phyloP scores from a whole-genome alignment of 2,329 filamentous ascomycete genomes.

The Botryotinia convoluta region DNA sequence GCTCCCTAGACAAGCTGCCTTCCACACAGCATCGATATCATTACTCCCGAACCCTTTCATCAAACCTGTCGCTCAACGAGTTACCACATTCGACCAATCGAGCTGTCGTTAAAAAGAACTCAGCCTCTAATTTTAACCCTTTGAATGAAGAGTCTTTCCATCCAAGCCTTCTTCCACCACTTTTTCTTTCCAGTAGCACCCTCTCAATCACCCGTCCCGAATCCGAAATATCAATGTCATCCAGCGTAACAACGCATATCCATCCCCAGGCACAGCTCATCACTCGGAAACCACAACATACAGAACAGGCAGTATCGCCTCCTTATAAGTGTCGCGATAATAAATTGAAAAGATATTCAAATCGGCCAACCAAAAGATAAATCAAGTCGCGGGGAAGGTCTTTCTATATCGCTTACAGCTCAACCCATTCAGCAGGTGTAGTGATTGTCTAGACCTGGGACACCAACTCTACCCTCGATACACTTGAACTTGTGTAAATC shows the following conservation, averaged over 20 bases:
- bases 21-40: neutral
- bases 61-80: conserved; percentile 42
- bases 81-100: conserved; percentile 48
- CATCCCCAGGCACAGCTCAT: conserved; percentile 43
- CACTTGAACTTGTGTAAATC: conserved; percentile 55
- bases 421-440: conserved; percentile 53
- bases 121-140: conserved; percentile 49
- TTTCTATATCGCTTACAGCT: conserved; percentile 61
- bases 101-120: conserved; percentile 50
- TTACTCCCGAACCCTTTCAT: neutral
- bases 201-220: conserved; percentile 48
- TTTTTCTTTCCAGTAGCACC: conserved; percentile 44
- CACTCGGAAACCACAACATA: conserved; percentile 58
- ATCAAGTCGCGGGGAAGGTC: conserved; percentile 49
- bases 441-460: conserved; percentile 64
- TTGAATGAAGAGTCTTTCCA: conserved; percentile 51
- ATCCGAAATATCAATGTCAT: conserved; percentile 46
- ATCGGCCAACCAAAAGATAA: conserved; percentile 51
- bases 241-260: conserved; percentile 45
- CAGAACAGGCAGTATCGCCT: conserved; percentile 54
- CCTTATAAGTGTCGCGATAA: conserved; percentile 52
- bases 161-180: conserved; percentile 47
- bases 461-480: conserved; percentile 58
- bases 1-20: neutral
- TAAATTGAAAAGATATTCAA: conserved; percentile 58